phyloP scores from a whole-genome alignment of 176 grass and related monocot genomes.

The Microstegium vimineum region DNA sequence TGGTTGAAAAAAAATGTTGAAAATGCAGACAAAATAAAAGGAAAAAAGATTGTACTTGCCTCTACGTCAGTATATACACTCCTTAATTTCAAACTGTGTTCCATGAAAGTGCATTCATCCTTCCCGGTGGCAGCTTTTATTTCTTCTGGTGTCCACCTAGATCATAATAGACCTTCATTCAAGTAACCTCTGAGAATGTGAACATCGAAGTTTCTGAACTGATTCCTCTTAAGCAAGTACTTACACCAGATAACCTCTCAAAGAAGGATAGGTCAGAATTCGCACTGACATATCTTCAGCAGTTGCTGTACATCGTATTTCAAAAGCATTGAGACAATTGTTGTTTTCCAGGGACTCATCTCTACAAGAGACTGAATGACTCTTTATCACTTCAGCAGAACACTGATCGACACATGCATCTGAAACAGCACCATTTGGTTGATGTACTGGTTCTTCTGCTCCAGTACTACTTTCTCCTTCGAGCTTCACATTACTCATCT shows the following conservation, averaged over 20 bases:
- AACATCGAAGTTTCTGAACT: constrained; percentile 19
- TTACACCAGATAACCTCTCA: constrained; percentile 53
- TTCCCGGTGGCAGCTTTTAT: constrained; percentile 74
- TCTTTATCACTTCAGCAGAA: constrained; percentile 25
- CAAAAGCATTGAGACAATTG: not conserved
- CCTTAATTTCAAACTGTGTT: constrained; percentile 85
- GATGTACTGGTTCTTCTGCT: not conserved
- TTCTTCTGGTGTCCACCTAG: constrained; percentile 78
- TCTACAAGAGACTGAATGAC: constrained; percentile 12
- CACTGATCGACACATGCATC: constrained; percentile 17
- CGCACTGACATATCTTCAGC: constrained; percentile 35
- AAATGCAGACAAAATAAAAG: constrained; percentile 27
- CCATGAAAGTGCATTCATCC: constrained; percentile 60
- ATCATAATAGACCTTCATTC: constrained; percentile 40
- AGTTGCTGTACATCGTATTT: constrained; percentile 16
- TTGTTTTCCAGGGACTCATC: constrained; percentile 23
- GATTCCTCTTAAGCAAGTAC: constrained; percentile 25
- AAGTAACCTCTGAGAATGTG: constrained; percentile 18
- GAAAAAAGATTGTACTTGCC: constrained; percentile 34
- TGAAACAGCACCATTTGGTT: constrained; percentile 28
- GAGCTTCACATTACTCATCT: constrained; percentile 32
- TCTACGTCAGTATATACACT: constrained; percentile 89
- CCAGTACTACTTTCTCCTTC: constrained; percentile 21
- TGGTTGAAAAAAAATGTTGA: not conserved
- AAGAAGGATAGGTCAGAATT: constrained; percentile 68